These are phyloP conservation scores for Graphium sp. DNA, from an alignment of 2,329 filamentous ascomycete species.

Conservation along the genomic window DNA sequence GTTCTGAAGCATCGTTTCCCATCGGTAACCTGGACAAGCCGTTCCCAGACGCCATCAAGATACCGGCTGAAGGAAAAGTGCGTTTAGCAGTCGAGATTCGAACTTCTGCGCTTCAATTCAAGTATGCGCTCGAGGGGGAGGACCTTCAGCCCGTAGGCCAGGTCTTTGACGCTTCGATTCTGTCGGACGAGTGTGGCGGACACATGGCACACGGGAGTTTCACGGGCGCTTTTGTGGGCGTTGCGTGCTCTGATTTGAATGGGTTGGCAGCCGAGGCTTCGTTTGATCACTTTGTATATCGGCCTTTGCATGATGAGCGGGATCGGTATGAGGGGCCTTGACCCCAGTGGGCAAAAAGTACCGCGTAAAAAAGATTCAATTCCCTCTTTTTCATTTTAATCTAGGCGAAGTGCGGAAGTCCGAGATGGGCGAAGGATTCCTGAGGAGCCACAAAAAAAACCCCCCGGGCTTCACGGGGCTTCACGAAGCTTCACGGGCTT, in stretches of 20 bases:
- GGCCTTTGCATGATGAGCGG: slow-evolving; percentile 24
- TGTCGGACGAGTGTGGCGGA: slow-evolving; percentile 47
- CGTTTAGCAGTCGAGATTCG: slow-evolving; percentile 31
- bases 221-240: slow-evolving; percentile 41
- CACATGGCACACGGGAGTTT: slow-evolving; percentile 46
- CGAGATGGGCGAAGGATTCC: too few relatives aligned
- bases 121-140: slow-evolving; percentile 29
- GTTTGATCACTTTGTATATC: slow-evolving; percentile 36
- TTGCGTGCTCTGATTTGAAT: slow-evolving; percentile 38
- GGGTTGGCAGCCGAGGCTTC: slow-evolving; percentile 25
- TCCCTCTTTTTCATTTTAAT: too few relatives aligned
- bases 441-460: too few relatives aligned
- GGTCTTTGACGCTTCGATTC: slow-evolving; percentile 38
- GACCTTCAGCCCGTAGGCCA: slow-evolving; percentile 31
- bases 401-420: too few relatives aligned
- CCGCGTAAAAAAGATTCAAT: too few relatives aligned
- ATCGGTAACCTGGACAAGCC: slow-evolving; percentile 27
- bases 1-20: slow-evolving; percentile 39
- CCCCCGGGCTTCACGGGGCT: too few relatives aligned
- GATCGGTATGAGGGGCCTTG: slow-evolving; percentile 35
- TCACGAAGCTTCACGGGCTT: too few relatives aligned
- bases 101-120: slow-evolving; percentile 31
- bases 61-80: slow-evolving; percentile 38
- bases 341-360: too few relatives aligned
- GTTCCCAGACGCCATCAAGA: slow-evolving; percentile 21